phyloP scores from a whole-genome alignment of 1,284 basidiomycete species.

The Boletus albobrunnescens region DNA sequence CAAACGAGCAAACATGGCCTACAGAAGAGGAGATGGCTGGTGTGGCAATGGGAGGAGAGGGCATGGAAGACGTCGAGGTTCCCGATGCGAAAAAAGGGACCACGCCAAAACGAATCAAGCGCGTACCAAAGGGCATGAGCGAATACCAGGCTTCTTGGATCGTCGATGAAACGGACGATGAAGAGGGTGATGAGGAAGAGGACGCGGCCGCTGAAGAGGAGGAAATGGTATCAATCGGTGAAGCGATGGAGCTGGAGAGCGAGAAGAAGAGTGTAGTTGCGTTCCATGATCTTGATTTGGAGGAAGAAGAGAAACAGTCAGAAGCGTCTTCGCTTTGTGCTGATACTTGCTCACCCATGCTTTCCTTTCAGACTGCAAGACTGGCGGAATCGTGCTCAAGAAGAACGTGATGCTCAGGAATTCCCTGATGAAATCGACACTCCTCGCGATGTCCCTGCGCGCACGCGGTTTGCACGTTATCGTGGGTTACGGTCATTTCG shows the following conservation, averaged over 20 bases:
- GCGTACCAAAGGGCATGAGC: slow-evolving; percentile 85
- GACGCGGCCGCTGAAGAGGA: slow-evolving; percentile 40
- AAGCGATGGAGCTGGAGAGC: slow-evolving; percentile 63
- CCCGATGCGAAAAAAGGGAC: slow-evolving; percentile 65
- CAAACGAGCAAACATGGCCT: slow-evolving; percentile 98
- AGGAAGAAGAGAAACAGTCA: slow-evolving; percentile 82
- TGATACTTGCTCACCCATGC: slow-evolving; percentile 6
- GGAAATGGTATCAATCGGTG: slow-evolving; percentile 40
- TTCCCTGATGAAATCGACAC: slow-evolving; percentile 99
- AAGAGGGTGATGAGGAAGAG: slow-evolving; percentile 41
- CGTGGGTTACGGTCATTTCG: slow-evolving; percentile 90
- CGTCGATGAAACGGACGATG: slow-evolving; percentile 76
- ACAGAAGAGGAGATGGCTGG: slow-evolving; percentile 91
- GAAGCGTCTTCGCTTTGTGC: slow-evolving; percentile 28
- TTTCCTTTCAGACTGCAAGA: slow-evolving; percentile 50
- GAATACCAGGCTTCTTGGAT: slow-evolving; percentile 95
- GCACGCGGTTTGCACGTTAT: slow-evolving; percentile 88
- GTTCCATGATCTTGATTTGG: slow-evolving; percentile 76
- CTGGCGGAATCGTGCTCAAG: slow-evolving; percentile 65
- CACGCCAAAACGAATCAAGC: slow-evolving; percentile 70
- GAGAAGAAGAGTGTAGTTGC: slow-evolving; percentile 43
- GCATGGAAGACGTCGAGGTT: slow-evolving; percentile 31
- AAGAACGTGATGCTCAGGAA: slow-evolving; percentile 73
- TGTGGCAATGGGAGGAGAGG: slow-evolving; percentile 33
- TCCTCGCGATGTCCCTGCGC: slow-evolving; percentile 81